These are phyloP conservation scores for Aegilops sharonensis DNA, from an alignment of 176 grass and related monocot genomes.

Conservation along the genomic window DNA sequence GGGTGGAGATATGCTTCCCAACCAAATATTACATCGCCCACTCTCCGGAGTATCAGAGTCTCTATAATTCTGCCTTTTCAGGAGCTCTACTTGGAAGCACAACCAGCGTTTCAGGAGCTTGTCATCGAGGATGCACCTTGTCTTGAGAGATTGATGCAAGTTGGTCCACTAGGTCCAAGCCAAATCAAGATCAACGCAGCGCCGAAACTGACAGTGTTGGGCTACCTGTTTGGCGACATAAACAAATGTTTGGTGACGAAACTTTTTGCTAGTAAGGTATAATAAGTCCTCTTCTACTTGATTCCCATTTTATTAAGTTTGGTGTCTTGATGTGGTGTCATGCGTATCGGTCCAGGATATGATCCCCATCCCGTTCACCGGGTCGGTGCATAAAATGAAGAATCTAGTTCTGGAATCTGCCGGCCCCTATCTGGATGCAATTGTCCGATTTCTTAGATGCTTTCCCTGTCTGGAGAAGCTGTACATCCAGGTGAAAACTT, in stretches of 20 bases:
- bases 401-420: neutral
- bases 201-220: neutral
- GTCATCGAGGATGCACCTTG: neutral
- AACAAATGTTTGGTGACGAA: too few species aligned
- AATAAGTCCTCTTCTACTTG: neutral
- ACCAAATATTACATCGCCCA: too few species aligned
- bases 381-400: too few species aligned
- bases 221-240: neutral
- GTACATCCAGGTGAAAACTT: neutral
- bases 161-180: neutral
- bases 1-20: too few species aligned
- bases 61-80: neutral
- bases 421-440: neutral
- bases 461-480: conserved; percentile 11
- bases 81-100: too few species aligned
- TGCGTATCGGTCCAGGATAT: neutral
- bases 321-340: neutral
- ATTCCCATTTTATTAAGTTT: neutral
- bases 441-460: neutral
- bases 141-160: neutral
- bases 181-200: neutral
- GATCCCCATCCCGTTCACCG: neutral
- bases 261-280: neutral
- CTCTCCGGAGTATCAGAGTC: neutral
- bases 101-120: neutral